Evolutionary conservation across 2,329 filamentous ascomycete species (phyloP), one percentile per base, ranked within the genome.

Genomic region (Exophiala mesophila): DNA sequence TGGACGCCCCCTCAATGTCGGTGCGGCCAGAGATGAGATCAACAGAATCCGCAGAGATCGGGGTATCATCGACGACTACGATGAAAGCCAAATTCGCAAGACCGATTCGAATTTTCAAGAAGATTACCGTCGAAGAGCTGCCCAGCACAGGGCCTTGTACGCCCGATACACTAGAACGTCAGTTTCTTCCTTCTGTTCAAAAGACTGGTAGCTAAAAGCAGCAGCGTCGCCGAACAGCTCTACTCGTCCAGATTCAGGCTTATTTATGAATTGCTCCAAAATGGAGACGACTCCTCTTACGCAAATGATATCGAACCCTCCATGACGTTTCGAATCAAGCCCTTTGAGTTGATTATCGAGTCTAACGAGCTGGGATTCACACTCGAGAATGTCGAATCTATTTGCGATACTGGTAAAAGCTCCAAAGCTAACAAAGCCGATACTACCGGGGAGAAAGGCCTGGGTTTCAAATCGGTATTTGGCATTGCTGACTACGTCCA

Each of bases 321-420:
- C 16, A 35, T 50, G 9, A 42, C 38, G 4, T 50, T 50, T 41
- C 33, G 36, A 12, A 35, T 50, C 32, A 44, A 23, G 12, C 20
- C 34, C 15, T 20, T 17, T 13, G 29, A 46, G 16, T 23, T 50
- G 24, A 44, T 46, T 12, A 21, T 45, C 12, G 41, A 47, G 13
- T 33, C 56, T 10, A 69, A 68, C 32, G 66, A 68, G 41, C 57
- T 74, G 44, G 66, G 66, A 1, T 69, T 69, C 46, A 59, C 52
- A 2, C 30, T 53, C 5, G 48, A 50, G 3, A 57, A 70, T 45
- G 46, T 68, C 20, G 41, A 54, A 29, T 61, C 67, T 0, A 66
- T 70, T 12, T 70, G 65, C 46, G 49, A 44, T 7, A 60, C 59
- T 7, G 61, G 61, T 1, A 45, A 58, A 21, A 64, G 65, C 49